Base-by-base conservation (phyloP, 768 basidiomycete genomes). In the Mycena metata region DNA sequence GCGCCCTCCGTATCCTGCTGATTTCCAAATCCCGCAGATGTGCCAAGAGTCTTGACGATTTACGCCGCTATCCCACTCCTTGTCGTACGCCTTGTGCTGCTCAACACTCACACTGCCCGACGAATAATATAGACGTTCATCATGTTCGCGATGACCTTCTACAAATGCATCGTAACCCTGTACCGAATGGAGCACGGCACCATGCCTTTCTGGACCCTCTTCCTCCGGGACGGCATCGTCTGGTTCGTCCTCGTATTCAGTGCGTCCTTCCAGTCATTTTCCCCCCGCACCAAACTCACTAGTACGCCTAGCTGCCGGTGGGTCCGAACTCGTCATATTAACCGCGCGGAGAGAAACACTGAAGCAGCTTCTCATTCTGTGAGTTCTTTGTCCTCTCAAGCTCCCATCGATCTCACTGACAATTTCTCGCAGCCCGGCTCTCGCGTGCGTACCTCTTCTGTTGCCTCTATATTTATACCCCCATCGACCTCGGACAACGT, bases 351-450 rank as follows among this genome's bases (percentile, higher is more conserved):
- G 64, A 17, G 47, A 65, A 39, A 65, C 56, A 5, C 56, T 65
- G 15, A 65, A 65, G 64, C 64, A 65, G 30, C 2, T 65, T 2
- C 64, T 65, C 7, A 23, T 65, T 21, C 49, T 65, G 64, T 65
- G 19, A 8, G 64, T 42, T 6, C 13, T 36, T 19, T 5, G 11
- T 47, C 26, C 21, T 46, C 15, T 2, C 13, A 10, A 3, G 12
- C 6, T 33, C 15, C 17, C 45, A 11, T 23, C 26, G 8, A 17
- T 39, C 62, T 23, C 33, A 47, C 5, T 10, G 3, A 13, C 26
- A 5, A 36, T 17, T n/a, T n/a, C n/a, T 19, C 55, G 30, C 30
- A 65, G 64, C 21, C 64, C 64, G 7, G 64, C 64, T 8, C 57
- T 65, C 4, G 64, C 58, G 64, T 59, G 21, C 36, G 64, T 65